phyloP scores from a whole-genome alignment of 2,329 filamentous ascomycete species.

The Cladosporium sphaerospermum region DNA sequence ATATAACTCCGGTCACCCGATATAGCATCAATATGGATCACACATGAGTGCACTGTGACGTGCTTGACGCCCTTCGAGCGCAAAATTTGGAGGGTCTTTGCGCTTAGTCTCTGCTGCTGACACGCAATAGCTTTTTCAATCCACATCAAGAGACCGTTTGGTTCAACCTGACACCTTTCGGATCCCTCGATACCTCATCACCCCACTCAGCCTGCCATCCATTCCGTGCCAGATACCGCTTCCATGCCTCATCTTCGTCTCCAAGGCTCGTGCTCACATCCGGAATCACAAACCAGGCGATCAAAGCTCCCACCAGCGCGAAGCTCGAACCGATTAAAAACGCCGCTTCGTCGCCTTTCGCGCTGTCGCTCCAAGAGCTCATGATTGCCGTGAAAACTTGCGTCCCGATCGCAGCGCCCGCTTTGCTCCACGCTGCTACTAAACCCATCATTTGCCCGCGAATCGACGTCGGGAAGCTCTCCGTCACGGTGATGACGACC shows the following conservation, averaged over 20 bases:
- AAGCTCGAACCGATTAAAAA: slow-evolving; percentile 76
- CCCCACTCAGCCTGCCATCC: slow-evolving; percentile 27
- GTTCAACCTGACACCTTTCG: slow-evolving; percentile 2
- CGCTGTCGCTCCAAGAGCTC: slow-evolving; percentile 48
- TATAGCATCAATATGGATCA: too few species aligned
- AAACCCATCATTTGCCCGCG: slow-evolving; percentile 65
- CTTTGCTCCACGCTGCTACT: slow-evolving; percentile 64
- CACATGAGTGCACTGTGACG: too few species aligned
- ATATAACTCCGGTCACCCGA: too few species aligned
- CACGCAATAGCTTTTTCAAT: neutral
- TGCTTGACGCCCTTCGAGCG: too few species aligned
- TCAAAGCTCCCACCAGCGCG: slow-evolving; percentile 62
- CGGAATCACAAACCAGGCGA: slow-evolving; percentile 51
- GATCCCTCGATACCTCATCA: slow-evolving; percentile 1
- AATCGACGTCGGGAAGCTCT: slow-evolving; percentile 81
- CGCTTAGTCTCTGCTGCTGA: too few species aligned
- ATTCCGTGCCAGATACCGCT: slow-evolving; percentile 38
- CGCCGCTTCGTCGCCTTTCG: slow-evolving; percentile 66
- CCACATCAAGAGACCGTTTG: neutral
- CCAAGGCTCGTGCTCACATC: slow-evolving; percentile 22
- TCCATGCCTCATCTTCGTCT: slow-evolving; percentile 39
- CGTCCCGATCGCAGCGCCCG: slow-evolving; percentile 72
- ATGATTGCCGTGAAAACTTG: slow-evolving; percentile 65
- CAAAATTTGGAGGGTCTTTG: too few species aligned
- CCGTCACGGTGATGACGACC: slow-evolving; percentile 75